Conservation (phyloP, 1,284 basidiomycete genomes). For the Moesziomyces sp. region DNA sequence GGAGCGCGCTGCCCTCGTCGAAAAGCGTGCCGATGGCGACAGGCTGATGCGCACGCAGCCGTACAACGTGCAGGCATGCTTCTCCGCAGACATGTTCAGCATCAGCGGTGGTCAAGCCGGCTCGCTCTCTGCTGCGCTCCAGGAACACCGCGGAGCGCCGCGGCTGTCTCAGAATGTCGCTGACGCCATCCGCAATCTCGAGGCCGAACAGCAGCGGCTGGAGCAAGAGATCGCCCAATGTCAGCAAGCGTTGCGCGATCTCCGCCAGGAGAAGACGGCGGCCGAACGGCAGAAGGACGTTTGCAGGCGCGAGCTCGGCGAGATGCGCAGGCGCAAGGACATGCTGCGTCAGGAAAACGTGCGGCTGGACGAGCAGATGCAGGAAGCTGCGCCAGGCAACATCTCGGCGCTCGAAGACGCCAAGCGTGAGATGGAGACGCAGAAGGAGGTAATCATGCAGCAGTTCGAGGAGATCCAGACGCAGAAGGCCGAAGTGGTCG, state of each 20-base stretch:
- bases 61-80: constrained; percentile 62
- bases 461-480: constrained; percentile 50
- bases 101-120: constrained; percentile 51
- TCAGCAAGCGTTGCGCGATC: constrained; percentile 10
- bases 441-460: constrained; percentile 48
- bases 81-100: constrained; percentile 60
- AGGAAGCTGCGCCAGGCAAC: constrained; percentile 79
- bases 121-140: constrained; percentile 62
- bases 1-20: constrained; percentile 78
- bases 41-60: constrained; percentile 62
- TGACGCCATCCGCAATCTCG: constrained; percentile 46
- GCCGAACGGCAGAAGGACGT: constrained; percentile 24
- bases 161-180: constrained; percentile 65
- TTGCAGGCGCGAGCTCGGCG: constrained; percentile 21
- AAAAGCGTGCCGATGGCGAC: constrained; percentile 56
- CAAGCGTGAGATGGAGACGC: constrained; percentile 64
- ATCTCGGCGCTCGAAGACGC: constrained; percentile 75
- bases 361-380: constrained; percentile 74
- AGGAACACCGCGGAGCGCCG: constrained; percentile 62
- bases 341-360: constrained; percentile 58
- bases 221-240: constrained; percentile 23
- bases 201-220: constrained; percentile 27
- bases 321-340: constrained; percentile 33
- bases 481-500: constrained; percentile 52
- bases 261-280: constrained; percentile 15